Evolutionary conservation across 2,329 filamentous ascomycete genomes (phyloP).

Genomic region (Mycosphaerelloides madeirae): DNA sequence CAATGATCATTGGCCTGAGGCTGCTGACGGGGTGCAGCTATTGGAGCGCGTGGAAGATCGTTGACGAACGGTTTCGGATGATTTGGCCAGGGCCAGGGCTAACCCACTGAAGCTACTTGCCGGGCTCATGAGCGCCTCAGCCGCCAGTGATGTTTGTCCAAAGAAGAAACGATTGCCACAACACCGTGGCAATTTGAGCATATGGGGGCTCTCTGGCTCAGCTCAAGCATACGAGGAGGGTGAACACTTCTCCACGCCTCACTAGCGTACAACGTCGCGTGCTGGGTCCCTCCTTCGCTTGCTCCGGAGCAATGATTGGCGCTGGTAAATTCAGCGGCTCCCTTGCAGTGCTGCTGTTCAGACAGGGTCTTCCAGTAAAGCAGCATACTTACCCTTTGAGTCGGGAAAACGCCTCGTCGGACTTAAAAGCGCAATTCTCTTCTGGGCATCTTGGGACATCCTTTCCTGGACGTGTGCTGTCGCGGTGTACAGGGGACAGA

Average conservation of each 20-base stretch:
- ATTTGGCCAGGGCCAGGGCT: constrained; percentile 4
- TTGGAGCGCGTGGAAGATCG: constrained; percentile 10
- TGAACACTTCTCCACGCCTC: neutral
- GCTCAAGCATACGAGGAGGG: constrained; percentile 1
- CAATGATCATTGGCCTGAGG: constrained; percentile 21
- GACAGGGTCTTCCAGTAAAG: constrained; percentile 2
- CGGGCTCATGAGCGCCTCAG: constrained; percentile 18
- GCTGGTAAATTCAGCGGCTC: constrained; percentile 1
- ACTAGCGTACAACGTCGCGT: constrained; percentile 5
- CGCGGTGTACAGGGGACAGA: no score
- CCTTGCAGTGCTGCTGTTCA: constrained; percentile 12
- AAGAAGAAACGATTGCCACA: constrained; percentile 16
- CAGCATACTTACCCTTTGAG: no score
- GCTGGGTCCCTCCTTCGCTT: constrained; percentile 4
- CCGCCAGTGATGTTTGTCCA: constrained; percentile 13
- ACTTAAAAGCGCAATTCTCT: no score
- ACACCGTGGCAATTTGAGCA: constrained; percentile 11
- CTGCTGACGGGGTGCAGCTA: constrained; percentile 12
- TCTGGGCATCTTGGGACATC: no score
- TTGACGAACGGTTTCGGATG: constrained; percentile 12
- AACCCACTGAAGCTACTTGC: constrained; percentile 13
- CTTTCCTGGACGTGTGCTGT: no score
- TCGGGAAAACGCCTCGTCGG: no score
- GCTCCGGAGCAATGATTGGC: constrained; percentile 7
- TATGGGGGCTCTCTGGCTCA: constrained; percentile 2